A percentile compares a stretch with the other conserved stretches of the same genome.
Conservation (phyloP, 148 eudicot genomes). For the Suaeda aralocaspica region DNA sequence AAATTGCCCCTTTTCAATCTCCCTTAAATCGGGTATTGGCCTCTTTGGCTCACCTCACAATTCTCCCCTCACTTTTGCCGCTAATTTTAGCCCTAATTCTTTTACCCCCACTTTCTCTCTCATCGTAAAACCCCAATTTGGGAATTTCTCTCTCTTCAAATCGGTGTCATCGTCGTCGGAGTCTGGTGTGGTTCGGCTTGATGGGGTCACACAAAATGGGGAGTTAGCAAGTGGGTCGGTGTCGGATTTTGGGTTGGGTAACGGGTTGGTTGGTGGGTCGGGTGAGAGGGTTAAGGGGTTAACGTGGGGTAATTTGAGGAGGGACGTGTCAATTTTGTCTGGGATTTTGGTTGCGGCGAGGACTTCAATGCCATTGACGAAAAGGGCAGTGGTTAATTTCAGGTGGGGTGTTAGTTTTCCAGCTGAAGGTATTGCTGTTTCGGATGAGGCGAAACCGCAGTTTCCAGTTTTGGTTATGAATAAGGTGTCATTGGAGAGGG, state of each 20-base stretch:
- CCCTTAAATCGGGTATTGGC: slow-evolving; percentile 74
- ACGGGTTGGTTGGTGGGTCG: slow-evolving; percentile 33
- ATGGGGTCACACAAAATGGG: slow-evolving; percentile 23
- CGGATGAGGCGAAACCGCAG: slow-evolving; percentile 12
- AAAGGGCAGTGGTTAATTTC: slow-evolving; percentile 31
- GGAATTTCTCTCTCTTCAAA: slow-evolving; percentile 73
- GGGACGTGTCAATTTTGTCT: slow-evolving; percentile 39
- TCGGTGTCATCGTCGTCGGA: slow-evolving; percentile 33
- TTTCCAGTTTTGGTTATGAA: slow-evolving; percentile 66
- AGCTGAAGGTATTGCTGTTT: slow-evolving; percentile 17
- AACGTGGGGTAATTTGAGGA: slow-evolving; percentile 41
- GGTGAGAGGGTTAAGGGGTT: slow-evolving; percentile 31
- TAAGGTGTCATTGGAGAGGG: slow-evolving; percentile 73
- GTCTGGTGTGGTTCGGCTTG: neutral
- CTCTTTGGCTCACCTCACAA: slow-evolving; percentile 66
- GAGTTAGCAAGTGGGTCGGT: slow-evolving; percentile 29
- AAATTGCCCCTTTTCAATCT: slow-evolving; percentile 40
- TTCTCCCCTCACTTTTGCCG: slow-evolving; percentile 69
- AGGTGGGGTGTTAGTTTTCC: slow-evolving; percentile 41
- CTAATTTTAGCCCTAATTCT: slow-evolving; percentile 42
- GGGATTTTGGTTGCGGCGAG: slow-evolving; percentile 58
- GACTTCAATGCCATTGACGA: slow-evolving; percentile 45
- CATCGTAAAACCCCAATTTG: slow-evolving; percentile 67
- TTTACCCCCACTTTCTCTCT: slow-evolving; percentile 58
- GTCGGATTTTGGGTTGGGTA: slow-evolving; percentile 24